A percentile compares a stretch with the other conserved stretches of the same genome.
Evolutionary conservation across 192 early-diverging fungal genomes (phyloP).

Genomic region (Linnemannia elongata): DNA sequence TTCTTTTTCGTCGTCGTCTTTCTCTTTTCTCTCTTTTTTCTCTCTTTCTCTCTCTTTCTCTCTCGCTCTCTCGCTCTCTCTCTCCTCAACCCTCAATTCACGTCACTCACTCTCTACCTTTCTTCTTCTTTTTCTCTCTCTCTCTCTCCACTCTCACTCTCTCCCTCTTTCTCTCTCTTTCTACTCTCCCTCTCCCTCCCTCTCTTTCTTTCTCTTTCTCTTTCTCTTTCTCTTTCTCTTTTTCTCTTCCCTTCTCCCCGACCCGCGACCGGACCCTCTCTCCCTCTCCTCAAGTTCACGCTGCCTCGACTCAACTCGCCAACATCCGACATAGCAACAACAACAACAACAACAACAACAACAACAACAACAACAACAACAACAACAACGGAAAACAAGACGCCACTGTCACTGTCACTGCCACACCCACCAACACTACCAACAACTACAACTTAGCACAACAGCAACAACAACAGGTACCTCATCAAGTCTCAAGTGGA

Average conservation of each 20-base stretch:
- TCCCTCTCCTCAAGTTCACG: neutral
- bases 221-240: neutral
- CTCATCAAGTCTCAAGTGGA: neutral
- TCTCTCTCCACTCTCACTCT: neutral
- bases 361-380: neutral
- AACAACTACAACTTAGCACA: neutral
- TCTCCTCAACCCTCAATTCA: neutral
- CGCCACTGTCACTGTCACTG: neutral
- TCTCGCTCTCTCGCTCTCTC: neutral
- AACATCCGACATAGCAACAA: constrained; percentile 8
- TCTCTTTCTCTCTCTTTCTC: neutral
- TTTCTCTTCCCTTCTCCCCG: neutral
- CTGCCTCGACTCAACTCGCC: neutral
- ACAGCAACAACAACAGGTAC: neutral
- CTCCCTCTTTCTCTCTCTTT: neutral
- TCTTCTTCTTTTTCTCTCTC: too few relatives aligned
- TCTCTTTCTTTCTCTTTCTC: neutral
- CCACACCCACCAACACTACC: neutral
- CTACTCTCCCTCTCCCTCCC: neutral
- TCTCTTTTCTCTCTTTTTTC: neutral
- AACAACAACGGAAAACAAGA: neutral
- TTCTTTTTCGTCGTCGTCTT: neutral
- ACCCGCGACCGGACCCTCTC: neutral
- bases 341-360: neutral
- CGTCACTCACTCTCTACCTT: neutral